Percentiles rank a stretch among this genome's conserved stretches.
These are phyloP conservation scores for Sphenostylis stenocarpa DNA, from an alignment of 306 rosid species.

Conservation along the genomic window DNA sequence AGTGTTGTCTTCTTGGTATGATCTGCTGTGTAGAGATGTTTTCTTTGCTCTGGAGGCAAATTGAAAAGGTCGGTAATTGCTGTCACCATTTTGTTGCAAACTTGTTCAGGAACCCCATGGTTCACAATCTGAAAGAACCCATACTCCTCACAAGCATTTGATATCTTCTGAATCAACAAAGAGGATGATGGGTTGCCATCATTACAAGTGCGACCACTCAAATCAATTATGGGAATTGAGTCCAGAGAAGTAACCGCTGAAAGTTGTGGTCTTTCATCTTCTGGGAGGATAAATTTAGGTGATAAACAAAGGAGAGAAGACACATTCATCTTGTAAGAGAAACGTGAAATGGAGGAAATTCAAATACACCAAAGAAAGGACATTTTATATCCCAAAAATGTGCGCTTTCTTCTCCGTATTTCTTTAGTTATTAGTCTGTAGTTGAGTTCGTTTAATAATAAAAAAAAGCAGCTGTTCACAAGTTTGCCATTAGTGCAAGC, in stretches of 20 bases:
- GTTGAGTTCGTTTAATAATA: too few relatives aligned
- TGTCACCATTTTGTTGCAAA: constrained; percentile 38
- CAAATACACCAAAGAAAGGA: neutral
- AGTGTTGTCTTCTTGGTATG: constrained; percentile 34
- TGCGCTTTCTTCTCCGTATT: too few relatives aligned
- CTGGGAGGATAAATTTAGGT: constrained; percentile 43
- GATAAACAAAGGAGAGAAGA: constrained; percentile 34
- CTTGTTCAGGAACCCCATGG: constrained; percentile 48
- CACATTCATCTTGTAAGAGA: constrained; percentile 25
- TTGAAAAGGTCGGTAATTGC: constrained; percentile 41
- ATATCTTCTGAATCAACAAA: constrained; percentile 29
- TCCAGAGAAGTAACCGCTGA: constrained; percentile 29
- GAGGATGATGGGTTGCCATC: constrained; percentile 12
- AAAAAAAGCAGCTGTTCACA: too few relatives aligned
- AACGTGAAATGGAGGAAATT: neutral
- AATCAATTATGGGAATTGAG: constrained; percentile 55
- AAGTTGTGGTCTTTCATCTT: constrained; percentile 48
- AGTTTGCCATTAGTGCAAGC: too few relatives aligned
- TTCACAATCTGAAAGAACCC: constrained; percentile 54
- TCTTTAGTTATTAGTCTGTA: too few relatives aligned
- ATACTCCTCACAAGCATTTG: constrained; percentile 51
- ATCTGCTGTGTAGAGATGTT: constrained; percentile 34
- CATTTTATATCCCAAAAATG: neutral
- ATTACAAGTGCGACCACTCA: neutral
- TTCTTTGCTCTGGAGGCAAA: constrained; percentile 39